These are phyloP conservation scores for Cerrena zonata DNA, from an alignment of 1,284 basidiomycete genomes.

Conservation along the genomic window DNA sequence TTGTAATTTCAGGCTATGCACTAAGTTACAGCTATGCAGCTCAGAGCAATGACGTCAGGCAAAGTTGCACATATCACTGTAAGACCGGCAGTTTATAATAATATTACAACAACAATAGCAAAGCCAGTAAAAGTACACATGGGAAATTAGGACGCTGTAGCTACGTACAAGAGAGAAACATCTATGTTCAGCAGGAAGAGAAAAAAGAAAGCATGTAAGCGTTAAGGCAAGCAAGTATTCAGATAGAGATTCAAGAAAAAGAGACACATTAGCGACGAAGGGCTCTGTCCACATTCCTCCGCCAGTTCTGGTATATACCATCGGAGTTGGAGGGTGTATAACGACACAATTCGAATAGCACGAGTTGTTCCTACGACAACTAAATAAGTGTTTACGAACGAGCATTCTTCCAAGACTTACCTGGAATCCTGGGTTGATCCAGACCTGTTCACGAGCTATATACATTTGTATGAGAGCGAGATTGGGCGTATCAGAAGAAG, in stretches of 20 bases:
- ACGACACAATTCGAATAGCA: slow-evolving; percentile 68
- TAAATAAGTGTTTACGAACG: not conserved
- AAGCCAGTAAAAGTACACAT: not conserved
- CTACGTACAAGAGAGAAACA: not conserved
- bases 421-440: slow-evolving; percentile 68
- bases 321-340: slow-evolving; percentile 58
- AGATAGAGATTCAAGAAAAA: not conserved
- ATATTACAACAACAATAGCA: not conserved
- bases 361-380: slow-evolving; percentile 56
- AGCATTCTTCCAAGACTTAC: slow-evolving; percentile 13
- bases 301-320: slow-evolving; percentile 68
- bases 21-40: not conserved
- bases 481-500: not conserved
- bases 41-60: not conserved
- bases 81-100: too few species aligned
- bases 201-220: not conserved
- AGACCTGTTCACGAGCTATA: slow-evolving; percentile 69
- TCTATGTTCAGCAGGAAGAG: not conserved
- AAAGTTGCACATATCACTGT: not conserved
- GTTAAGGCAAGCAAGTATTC: slow-evolving; percentile 1
- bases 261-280: not conserved
- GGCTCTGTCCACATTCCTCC: slow-evolving; percentile 29
- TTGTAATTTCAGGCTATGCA: too few species aligned
- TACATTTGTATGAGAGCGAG: slow-evolving; percentile 6
- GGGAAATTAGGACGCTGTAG: not conserved